Evolutionary conservation across 2,329 filamentous ascomycete species (phyloP), one percentile per base, ranked within the genome.

Genomic region (Aspergillus caelatus): DNA sequence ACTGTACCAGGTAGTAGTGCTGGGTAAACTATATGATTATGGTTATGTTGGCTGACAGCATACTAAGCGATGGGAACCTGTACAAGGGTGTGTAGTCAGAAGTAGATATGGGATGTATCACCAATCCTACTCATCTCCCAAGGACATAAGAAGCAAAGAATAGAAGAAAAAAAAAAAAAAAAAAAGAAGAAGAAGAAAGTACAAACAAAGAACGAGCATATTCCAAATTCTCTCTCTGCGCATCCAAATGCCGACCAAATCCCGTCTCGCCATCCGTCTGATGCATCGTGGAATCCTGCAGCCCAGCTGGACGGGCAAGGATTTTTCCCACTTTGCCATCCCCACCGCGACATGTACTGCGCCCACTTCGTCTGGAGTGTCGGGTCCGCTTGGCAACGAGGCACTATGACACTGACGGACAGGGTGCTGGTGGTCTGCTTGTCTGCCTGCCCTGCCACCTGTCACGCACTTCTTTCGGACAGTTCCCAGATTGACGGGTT

Each of bases 191-290:
- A n/a, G 23, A 12, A 12, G 2, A 19, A 26, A 5, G 28, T 12
- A 2, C 28, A 32, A 58, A 10, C 8, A 26, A 45, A 50, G 23
- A 8, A 50, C 14, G 7, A n/a, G 23, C 34, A 36, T 26, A 48
- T 48, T 48, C n/a, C 28, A 58, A 48, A 34, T 58, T 23, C 12
- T 45, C 12, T 34, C 8, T 45, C n/a, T 32, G 4, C 11, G 21
- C 10, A 23, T 21, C 43, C 57, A 58, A 58, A 58, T 36, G 43
- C 57, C 57, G 57, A 58, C 30, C 57, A 58, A 48, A 58, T 48
- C 57, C 57, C 57, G 57, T 21, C 52, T 10, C 9, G 12, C 50
- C 28, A 11, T 54, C 14, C 48, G 28, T 32, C 48, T 53, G 14
- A 28, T 53, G 28, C 48, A 36, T n/a, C 28, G 16, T 14, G 30